Percentiles rank a stretch among this genome's conserved stretches.
Conservation (phyloP, 23 red algal species). For the Gracilaria caudata region DNA sequence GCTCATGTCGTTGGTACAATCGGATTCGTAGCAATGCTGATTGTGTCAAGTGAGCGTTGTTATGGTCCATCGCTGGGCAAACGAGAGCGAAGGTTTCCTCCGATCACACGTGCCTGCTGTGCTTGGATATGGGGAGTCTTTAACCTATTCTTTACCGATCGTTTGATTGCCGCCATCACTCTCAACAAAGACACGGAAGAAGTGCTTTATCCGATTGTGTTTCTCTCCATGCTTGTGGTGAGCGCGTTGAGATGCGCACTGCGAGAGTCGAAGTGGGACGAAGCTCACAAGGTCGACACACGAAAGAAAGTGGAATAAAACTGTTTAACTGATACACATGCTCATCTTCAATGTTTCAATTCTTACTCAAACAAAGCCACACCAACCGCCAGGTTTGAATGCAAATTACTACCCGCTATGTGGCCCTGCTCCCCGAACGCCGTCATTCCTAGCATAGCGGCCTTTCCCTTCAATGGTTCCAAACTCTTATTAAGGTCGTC, state of each 20-base stretch:
- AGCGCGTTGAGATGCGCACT: neutral
- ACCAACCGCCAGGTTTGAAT: constrained; percentile 58
- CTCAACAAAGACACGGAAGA: neutral
- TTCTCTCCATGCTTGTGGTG: neutral
- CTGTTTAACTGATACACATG: neutral
- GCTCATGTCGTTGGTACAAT: constrained; percentile 13
- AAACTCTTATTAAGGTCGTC: constrained; percentile 34
- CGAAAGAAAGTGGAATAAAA: neutral
- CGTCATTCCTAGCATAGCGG: constrained; percentile 51
- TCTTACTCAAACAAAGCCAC: constrained; percentile 49
- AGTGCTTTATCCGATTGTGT: constrained; percentile 8
- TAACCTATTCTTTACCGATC: constrained; percentile 37
- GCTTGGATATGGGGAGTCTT: constrained; percentile 12
- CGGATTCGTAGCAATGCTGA: constrained; percentile 20
- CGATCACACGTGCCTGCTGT: neutral
- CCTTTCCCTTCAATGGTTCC: constrained; percentile 24
- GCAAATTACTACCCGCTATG: constrained; percentile 18
- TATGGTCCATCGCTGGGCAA: constrained; percentile 11
- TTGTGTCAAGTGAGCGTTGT: constrained; percentile 15
- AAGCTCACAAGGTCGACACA: neutral
- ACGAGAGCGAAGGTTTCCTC: neutral
- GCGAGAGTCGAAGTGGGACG: neutral
- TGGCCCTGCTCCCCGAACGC: constrained; percentile 70
- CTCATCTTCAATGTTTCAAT: neutral
- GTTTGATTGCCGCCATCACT: neutral